A percentile compares a stretch with the other conserved stretches of the same genome.
Evolutionary conservation across 768 basidiomycete genomes (phyloP).

Genomic region (Lactarius tabidus): DNA sequence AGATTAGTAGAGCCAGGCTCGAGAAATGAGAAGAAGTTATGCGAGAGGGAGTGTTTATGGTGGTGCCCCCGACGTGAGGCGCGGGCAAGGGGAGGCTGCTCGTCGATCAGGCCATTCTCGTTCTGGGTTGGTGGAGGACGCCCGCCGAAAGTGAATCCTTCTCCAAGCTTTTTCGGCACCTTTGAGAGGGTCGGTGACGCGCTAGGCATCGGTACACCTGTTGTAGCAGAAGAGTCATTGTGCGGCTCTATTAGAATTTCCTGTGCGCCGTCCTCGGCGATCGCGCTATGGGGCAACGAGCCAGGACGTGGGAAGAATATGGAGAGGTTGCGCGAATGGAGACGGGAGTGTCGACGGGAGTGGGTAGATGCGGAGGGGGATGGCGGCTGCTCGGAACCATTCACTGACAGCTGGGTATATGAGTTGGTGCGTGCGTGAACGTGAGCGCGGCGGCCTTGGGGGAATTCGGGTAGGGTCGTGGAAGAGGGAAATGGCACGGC

Average conservation of each 20-base stretch:
- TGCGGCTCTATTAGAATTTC: conserved; percentile 43
- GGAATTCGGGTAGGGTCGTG: conserved; percentile 12
- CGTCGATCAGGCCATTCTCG: conserved; percentile 24
- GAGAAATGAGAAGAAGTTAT: conserved; percentile 94
- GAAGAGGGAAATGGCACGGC: conserved; percentile 9
- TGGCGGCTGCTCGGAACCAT: conserved; percentile 12
- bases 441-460: neutral
- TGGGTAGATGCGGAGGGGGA: conserved; percentile 32
- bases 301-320: conserved; percentile 88
- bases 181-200: conserved; percentile 40
- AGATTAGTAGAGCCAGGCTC: conserved; percentile 54
- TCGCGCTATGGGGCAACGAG: conserved; percentile 51
- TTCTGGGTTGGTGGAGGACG: conserved; percentile 39
- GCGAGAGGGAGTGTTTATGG: conserved; percentile 91
- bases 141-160: conserved; percentile 63
- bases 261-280: conserved; percentile 64
- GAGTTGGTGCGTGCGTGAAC: conserved; percentile 16
- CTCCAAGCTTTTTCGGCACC: conserved; percentile 41
- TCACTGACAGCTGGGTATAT: conserved; percentile 17
- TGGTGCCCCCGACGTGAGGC: conserved; percentile 68
- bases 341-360: conserved; percentile 52
- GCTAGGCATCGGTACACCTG: conserved; percentile 33
- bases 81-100: conserved; percentile 30
- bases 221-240: conserved; percentile 4
- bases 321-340: conserved; percentile 90